A percentile compares a stretch with the other conserved stretches of the same genome.
phyloP scores from a whole-genome alignment of 768 basidiomycete species.

The Lactarius evosmus region DNA sequence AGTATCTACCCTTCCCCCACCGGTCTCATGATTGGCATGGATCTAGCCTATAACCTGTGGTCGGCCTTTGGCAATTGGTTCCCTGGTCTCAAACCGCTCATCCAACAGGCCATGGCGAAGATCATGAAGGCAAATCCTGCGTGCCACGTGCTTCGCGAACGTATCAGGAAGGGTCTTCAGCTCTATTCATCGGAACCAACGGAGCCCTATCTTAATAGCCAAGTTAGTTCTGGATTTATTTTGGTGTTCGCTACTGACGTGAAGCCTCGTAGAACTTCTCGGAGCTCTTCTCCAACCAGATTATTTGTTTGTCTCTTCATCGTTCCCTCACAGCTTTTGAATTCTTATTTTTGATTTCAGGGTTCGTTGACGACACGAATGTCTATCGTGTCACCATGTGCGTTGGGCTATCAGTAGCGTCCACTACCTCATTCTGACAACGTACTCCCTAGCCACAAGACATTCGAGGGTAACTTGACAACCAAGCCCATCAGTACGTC shows the following conservation, averaged over 20 bases:
- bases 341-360: slow-evolving; percentile 35
- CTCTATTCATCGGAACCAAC: slow-evolving; percentile 99
- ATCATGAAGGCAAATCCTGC: slow-evolving; percentile 99
- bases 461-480: slow-evolving; percentile 99
- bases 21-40: slow-evolving; percentile 98
- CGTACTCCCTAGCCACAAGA: slow-evolving; percentile 72
- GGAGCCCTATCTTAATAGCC: slow-evolving; percentile 98
- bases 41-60: slow-evolving; percentile 97
- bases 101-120: slow-evolving; percentile 99
- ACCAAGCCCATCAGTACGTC: slow-evolving; percentile 93
- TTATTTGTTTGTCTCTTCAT: slow-evolving; percentile 64
- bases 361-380: slow-evolving; percentile 99
- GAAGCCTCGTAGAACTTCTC: slow-evolving; percentile 66
- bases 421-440: slow-evolving; percentile 19
- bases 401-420: slow-evolving; percentile 28
- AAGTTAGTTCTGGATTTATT: slow-evolving; percentile 40
- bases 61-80: slow-evolving; percentile 99
- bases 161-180: slow-evolving; percentile 97
- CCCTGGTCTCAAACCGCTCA: slow-evolving; percentile 96
- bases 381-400: slow-evolving; percentile 98
- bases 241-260: slow-evolving; percentile 15
- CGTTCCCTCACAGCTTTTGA: not conserved
- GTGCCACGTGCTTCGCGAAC: slow-evolving; percentile 94
- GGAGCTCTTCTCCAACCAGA: slow-evolving; percentile 96
- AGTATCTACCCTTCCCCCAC: slow-evolving; percentile 99